Conservation (phyloP, 2,329 filamentous ascomycete genomes). For the Beauveria rudraprayagi region DNA sequence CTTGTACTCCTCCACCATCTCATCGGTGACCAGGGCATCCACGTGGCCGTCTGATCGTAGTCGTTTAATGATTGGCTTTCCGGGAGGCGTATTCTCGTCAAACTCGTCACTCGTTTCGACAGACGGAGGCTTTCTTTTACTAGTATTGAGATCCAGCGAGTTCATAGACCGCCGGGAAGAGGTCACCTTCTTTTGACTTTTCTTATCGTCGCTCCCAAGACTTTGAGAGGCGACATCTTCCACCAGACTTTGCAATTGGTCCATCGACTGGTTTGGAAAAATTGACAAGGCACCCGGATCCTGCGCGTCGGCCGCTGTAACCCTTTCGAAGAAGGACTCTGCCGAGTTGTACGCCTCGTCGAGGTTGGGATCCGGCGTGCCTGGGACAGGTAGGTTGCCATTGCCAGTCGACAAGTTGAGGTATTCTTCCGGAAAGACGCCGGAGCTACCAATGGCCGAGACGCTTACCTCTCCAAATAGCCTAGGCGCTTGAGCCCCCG, state of each 20-base stretch:
- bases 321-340: slow-evolving; percentile 24
- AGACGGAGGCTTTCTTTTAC: slow-evolving; percentile 46
- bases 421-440: slow-evolving; percentile 38
- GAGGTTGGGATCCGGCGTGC: slow-evolving; percentile 37
- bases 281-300: slow-evolving; percentile 24
- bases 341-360: slow-evolving; percentile 37
- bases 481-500: slow-evolving; percentile 27
- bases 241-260: slow-evolving; percentile 43
- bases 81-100: slow-evolving; percentile 27
- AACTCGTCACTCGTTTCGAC: slow-evolving; percentile 45
- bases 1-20: slow-evolving; percentile 34
- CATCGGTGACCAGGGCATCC: slow-evolving; percentile 24
- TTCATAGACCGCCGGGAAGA: slow-evolving; percentile 19
- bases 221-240: slow-evolving; percentile 49
- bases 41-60: slow-evolving; percentile 42
- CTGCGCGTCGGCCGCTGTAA: slow-evolving; percentile 17
- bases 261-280: slow-evolving; percentile 35
- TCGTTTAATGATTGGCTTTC: slow-evolving; percentile 46
- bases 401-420: slow-evolving; percentile 40
- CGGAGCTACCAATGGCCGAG: slow-evolving; percentile 47
- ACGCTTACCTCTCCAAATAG: slow-evolving; percentile 49
- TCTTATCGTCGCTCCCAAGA: slow-evolving; percentile 38
- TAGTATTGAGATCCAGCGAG: slow-evolving; percentile 35
- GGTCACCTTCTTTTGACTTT: slow-evolving; percentile 11
- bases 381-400: slow-evolving; percentile 30